phyloP scores from a whole-genome alignment of 257 asterid genomes.

The Parsonsia alboflavescens region DNA sequence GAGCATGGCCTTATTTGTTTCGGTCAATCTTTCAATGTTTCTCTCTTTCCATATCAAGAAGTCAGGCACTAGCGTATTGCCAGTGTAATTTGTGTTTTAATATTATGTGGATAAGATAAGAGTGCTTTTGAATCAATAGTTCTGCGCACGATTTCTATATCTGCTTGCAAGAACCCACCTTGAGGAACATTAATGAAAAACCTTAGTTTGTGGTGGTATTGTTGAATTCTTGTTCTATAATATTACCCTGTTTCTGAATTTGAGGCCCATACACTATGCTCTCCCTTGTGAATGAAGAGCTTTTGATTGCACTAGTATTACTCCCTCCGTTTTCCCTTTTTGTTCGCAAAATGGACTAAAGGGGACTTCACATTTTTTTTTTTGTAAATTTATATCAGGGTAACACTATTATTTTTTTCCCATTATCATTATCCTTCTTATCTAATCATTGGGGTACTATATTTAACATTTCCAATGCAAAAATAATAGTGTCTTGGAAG shows the following conservation, averaged over 20 bases:
- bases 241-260: not conserved
- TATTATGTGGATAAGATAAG: not conserved
- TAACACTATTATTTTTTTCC: too few relatives aligned
- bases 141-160: not conserved
- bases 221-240: not conserved
- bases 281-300: not conserved
- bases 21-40: not conserved
- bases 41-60: not conserved
- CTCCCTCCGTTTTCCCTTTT: too few relatives aligned
- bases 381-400: too few relatives aligned
- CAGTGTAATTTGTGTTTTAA: not conserved
- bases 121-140: not conserved
- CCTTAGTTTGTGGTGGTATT: not conserved
- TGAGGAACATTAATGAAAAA: not conserved
- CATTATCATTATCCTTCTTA: too few relatives aligned
- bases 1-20: not conserved
- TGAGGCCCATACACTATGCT: not conserved
- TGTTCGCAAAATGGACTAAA: too few relatives aligned
- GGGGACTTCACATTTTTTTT: too few relatives aligned
- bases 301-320: not conserved
- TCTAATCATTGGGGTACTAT: too few relatives aligned
- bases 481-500: not conserved
- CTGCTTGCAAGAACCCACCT: not conserved
- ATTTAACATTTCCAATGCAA: too few relatives aligned
- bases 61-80: not conserved